Evolutionary conservation across 2,329 filamentous ascomycete species (phyloP).

Genomic region (Chaetothyriales sp.): DNA sequence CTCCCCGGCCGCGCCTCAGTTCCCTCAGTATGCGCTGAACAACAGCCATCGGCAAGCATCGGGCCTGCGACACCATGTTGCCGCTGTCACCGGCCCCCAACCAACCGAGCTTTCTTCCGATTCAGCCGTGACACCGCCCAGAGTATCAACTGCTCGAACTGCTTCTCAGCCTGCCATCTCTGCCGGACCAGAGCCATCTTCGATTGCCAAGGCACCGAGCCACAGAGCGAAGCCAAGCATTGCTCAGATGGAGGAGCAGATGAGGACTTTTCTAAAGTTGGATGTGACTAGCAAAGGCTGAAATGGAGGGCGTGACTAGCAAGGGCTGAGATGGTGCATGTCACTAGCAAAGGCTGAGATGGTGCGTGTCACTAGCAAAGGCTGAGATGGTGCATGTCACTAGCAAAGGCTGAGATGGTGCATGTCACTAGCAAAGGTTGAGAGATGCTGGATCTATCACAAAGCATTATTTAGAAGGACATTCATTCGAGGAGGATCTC

Average conservation of each 20-base stretch:
- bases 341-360: too few relatives aligned
- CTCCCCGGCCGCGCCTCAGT: background rate
- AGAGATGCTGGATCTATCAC: too few relatives aligned
- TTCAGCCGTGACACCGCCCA: constrained; percentile 8
- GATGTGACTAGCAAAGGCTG: constrained; percentile 10
- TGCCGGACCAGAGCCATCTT: constrained; percentile 1
- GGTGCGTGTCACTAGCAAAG: constrained; percentile 10
- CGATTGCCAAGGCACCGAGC: constrained; percentile 12
- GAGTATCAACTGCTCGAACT: constrained; percentile 10
- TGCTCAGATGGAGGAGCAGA: constrained; percentile 35
- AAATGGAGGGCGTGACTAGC: background rate
- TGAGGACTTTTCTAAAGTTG: constrained; percentile 35
- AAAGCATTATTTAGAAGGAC: constrained; percentile 1
- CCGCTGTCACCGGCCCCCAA: constrained; percentile 11
- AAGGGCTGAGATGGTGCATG: too few relatives aligned
- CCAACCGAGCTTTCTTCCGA: constrained; percentile 15
- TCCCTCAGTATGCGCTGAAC: background rate
- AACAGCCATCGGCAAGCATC: constrained; percentile 4
- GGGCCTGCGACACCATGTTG: constrained; percentile 11
- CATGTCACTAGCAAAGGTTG: too few relatives aligned
- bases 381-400: background rate
- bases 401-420: too few relatives aligned
- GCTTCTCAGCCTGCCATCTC: background rate
- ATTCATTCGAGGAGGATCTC: constrained; percentile 9
- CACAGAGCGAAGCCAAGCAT: constrained; percentile 24